A percentile compares a stretch with the other conserved stretches of the same genome.
Evolutionary conservation across 2,329 filamentous ascomycete species (phyloP).

Genomic region (Diaporthe citriasiana): DNA sequence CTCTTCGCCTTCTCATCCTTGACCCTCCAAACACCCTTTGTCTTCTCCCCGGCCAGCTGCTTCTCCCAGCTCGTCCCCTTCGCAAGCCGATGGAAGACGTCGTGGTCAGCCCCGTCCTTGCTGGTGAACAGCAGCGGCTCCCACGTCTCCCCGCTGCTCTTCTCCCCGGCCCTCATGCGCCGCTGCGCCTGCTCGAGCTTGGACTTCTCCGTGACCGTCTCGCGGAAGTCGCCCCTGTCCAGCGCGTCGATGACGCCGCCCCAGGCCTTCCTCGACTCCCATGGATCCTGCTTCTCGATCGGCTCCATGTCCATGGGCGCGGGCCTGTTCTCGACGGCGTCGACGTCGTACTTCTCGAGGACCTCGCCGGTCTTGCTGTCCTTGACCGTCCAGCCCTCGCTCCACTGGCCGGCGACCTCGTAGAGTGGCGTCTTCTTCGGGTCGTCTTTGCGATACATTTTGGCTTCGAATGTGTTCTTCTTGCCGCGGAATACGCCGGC

Average conservation of each 20-base stretch:
- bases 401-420: conserved; percentile 59
- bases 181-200: conserved; percentile 88
- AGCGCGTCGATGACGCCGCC: conserved; percentile 81
- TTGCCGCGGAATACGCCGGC: conserved; percentile 60
- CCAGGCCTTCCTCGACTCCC: conserved; percentile 88
- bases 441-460: conserved; percentile 56
- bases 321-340: conserved; percentile 51
- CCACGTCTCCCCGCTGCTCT: conserved; percentile 60
- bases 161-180: conserved; percentile 78
- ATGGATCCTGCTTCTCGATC: conserved; percentile 79
- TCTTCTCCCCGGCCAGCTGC: conserved; percentile 52
- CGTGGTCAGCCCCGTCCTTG: conserved; percentile 47
- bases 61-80: conserved; percentile 47
- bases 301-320: conserved; percentile 58
- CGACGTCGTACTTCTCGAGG: conserved; percentile 55
- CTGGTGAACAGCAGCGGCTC: conserved; percentile 56
- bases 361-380: conserved; percentile 52
- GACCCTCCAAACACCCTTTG: conserved; percentile 57
- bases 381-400: conserved; percentile 56
- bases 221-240: conserved; percentile 79
- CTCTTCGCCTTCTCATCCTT: conserved; percentile 46
- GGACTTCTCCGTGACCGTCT: conserved; percentile 78
- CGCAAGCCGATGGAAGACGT: conserved; percentile 51
- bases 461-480: conserved; percentile 62
- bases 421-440: conserved; percentile 53